Conservation (phyloP, 805 yeast genomes). For the Pichia nakasei region DNA sequence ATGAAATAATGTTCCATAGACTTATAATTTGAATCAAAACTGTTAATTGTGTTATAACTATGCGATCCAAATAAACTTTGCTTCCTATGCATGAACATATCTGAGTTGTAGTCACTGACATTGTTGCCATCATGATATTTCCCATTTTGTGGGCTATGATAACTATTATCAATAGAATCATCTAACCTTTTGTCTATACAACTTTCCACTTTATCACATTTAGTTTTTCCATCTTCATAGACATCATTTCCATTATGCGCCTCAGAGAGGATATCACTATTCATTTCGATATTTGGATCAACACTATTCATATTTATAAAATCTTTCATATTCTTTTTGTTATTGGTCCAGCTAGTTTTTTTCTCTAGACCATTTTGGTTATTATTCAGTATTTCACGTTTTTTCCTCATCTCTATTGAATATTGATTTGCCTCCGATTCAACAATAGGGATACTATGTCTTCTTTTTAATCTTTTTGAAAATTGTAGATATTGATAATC, state of each 20-base stretch:
- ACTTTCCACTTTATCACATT: neutral
- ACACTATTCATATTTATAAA: neutral
- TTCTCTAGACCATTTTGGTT: neutral
- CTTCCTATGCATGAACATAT: neutral
- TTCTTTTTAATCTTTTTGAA: slow-evolving; percentile 23
- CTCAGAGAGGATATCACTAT: neutral
- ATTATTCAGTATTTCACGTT: slow-evolving; percentile 7
- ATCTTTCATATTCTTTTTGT: slow-evolving; percentile 1
- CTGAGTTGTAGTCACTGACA: too few species aligned
- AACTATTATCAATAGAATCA: too few species aligned
- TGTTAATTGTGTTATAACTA: neutral
- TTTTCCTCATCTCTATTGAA: slow-evolving; percentile 18
- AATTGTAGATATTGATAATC: slow-evolving; percentile 17
- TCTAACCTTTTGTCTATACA: too few species aligned
- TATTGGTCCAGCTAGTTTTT: slow-evolving; percentile 2
- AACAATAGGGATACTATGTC: slow-evolving; percentile 33
- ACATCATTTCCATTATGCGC: neutral
- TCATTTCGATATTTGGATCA: neutral
- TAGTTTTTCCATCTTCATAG: neutral
- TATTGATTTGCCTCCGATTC: slow-evolving; percentile 25
- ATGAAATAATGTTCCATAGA: neutral
- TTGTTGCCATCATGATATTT: too few species aligned
- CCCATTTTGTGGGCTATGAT: too few species aligned
- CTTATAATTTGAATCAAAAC: neutral
- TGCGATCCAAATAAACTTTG: slow-evolving; percentile 7